Evolutionary conservation across 331 rosid species (phyloP), one percentile per base, ranked within the genome.

Genomic region (Malus hybrid): DNA sequence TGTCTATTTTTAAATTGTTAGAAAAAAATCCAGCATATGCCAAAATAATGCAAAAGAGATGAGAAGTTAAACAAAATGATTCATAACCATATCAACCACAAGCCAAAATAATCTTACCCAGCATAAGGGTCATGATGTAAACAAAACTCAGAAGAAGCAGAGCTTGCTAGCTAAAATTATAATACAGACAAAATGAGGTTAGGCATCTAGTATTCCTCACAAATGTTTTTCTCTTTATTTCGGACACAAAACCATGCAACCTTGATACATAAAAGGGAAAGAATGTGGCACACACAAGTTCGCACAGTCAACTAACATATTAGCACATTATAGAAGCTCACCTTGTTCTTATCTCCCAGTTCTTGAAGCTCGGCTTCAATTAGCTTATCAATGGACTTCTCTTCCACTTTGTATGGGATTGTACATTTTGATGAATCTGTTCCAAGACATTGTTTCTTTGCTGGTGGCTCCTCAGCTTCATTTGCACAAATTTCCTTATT

Each of bases 291-390:
- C 10, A 33, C 20, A 73, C 67, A 59, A 56, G 66, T 42, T 39
- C 8, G 1, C 28, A 63, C 64, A 73, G 36, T 20, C 34, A 6
- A 50, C 10, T 46, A 9, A 73, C 65, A 50, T 59, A 29, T 32
- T 15, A 29, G 20, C 6, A 62, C 71, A 33, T 77, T 81, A 67
- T 8, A 54, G 77, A 33, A 50, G 78, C 80, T 68, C 76, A 91
- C 97, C 99, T 91, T 94, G 76, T 54, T 90, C 84, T 90, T 92
- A 83, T 94, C 93, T 73, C 87, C 92, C 72, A 94, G 74, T 78
- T 88, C 93, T 79, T 71, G 77, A 4, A 94, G 84, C 81, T 94
- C 97, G 7, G 80, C 97, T 67, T 94, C 99, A 87, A 94, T 90
- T 70, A 94, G 84, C 80, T 61, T 87, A 83, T 92, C 97, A 69